These are phyloP conservation scores for Blastocystis sp. DNA, from an alignment of 352 stramenopile species.

Conservation along the genomic window DNA sequence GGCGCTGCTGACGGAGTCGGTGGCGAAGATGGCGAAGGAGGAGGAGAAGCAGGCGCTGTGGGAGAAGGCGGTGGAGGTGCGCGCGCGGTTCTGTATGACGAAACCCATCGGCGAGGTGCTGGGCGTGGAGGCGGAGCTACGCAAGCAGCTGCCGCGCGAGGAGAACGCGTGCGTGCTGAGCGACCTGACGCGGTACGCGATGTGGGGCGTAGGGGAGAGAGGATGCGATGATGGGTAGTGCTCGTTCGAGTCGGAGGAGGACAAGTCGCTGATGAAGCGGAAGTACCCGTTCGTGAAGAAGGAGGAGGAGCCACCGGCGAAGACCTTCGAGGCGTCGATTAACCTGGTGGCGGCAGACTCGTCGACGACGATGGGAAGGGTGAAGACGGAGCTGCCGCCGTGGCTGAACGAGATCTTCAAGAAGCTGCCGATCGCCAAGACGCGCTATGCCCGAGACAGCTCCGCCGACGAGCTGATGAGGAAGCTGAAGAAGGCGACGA, in stretches of 20 bases:
- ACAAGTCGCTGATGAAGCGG: constrained; percentile 38
- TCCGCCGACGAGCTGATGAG: constrained; percentile 12
- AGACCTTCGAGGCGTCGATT: not conserved
- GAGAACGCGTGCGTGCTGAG: constrained; percentile 17
- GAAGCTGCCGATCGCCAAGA: constrained; percentile 33
- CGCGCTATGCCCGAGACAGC: constrained; percentile 29
- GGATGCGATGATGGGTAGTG: constrained; percentile 6
- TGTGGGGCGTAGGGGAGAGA: constrained; percentile 29
- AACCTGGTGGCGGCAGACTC: not conserved
- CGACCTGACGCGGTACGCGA: constrained; percentile 10
- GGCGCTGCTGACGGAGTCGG: not conserved
- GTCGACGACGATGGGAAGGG: not conserved
- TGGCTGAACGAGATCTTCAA: constrained; percentile 31
- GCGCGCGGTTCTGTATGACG: constrained; percentile 19
- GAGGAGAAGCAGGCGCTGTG: constrained; percentile 27
- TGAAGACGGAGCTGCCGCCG: not conserved
- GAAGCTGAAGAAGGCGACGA: constrained; percentile 7
- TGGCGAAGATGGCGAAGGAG: not conserved
- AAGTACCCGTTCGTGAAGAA: constrained; percentile 45
- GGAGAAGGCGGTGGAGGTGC: constrained; percentile 28
- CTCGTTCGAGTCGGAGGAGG: constrained; percentile 11
- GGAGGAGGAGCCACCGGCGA: not conserved
- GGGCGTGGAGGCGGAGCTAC: constrained; percentile 17
- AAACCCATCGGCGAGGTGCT: not conserved
- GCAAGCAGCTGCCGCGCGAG: not conserved